These are phyloP conservation scores for Dunaliella primolecta DNA, from an alignment of 139 green algal genomes.

Conservation along the genomic window DNA sequence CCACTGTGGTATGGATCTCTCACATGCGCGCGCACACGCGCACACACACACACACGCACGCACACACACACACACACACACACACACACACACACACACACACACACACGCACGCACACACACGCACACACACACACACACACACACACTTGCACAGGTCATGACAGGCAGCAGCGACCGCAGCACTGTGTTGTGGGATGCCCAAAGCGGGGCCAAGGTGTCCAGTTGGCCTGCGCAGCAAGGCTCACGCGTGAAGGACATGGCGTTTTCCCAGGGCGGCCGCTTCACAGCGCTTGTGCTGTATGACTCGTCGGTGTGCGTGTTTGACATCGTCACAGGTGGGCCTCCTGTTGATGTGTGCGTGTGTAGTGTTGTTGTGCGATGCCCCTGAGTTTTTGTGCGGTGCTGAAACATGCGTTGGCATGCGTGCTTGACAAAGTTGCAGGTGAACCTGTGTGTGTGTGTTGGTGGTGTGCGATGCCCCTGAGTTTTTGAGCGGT, in stretches of 20 bases:
- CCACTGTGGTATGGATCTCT: no score
- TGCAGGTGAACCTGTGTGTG: no score
- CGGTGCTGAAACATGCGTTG: no score
- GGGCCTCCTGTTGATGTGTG: no score
- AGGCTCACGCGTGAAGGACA: constrained; percentile 54
- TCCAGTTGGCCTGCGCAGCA: constrained; percentile 36
- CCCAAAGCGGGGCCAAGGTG: not conserved
- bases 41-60: not conserved
- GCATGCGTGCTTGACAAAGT: no score
- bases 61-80: not conserved
- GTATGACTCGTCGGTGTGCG: constrained; percentile 58
- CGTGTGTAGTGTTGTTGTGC: no score
- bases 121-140: not conserved
- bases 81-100: not conserved
- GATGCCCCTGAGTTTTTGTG: no score
- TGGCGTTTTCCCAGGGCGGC: constrained; percentile 52
- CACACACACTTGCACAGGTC: constrained; percentile 3
- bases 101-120: not conserved
- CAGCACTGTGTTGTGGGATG: constrained; percentile 12
- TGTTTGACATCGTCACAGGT: constrained; percentile 58
- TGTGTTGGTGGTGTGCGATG: no score
- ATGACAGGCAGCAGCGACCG: constrained; percentile 8
- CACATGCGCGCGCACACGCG: no score
- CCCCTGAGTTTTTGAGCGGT: no score
- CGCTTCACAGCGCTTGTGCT: constrained; percentile 40